Percentiles rank a stretch among this genome's conserved stretches.
Evolutionary conservation across 2,329 filamentous ascomycete species (phyloP).

Genomic region (Ceratocystis destructans): DNA sequence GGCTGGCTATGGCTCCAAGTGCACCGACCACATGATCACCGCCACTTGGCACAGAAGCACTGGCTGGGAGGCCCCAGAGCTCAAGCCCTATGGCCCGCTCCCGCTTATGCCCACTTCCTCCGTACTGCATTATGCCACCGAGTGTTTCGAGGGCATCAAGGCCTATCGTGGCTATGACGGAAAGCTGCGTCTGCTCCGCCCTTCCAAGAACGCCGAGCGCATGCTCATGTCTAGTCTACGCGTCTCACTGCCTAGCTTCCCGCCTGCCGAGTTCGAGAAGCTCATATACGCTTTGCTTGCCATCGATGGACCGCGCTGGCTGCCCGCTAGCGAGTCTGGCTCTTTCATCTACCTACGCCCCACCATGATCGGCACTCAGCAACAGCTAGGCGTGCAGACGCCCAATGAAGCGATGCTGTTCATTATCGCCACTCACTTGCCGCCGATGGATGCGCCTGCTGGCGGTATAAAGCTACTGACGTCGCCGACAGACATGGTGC

Average conservation of each 20-base stretch:
- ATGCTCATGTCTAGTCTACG: constrained; percentile 47
- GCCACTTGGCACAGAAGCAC: constrained; percentile 48
- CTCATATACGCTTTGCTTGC: constrained; percentile 59
- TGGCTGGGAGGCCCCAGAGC: constrained; percentile 62
- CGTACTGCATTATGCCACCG: constrained; percentile 75
- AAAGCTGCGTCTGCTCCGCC: constrained; percentile 63
- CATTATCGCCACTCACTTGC: constrained; percentile 57
- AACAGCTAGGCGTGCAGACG: constrained; percentile 65
- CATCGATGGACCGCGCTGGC: constrained; percentile 64
- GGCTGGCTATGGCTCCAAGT: constrained; percentile 39
- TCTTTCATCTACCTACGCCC: constrained; percentile 74
- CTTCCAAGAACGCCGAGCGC: constrained; percentile 55
- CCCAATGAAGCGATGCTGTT: constrained; percentile 80
- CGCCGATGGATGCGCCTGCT: constrained; percentile 36
- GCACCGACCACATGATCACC: constrained; percentile 82
- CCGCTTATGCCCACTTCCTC: constrained; percentile 68
- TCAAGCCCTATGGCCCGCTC: constrained; percentile 65
- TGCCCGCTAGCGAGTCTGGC: constrained; percentile 54
- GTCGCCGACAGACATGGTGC: constrained; percentile 65
- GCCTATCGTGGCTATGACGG: constrained; percentile 67
- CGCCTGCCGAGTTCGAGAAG: constrained; percentile 56
- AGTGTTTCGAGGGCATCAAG: constrained; percentile 80
- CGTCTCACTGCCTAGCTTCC: constrained; percentile 62
- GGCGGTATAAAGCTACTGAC: constrained; percentile 63
- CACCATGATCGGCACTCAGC: constrained; percentile 70